Evolutionary conservation across 805 yeast species (phyloP).

Genomic region (Sungouiella thailandica): DNA sequence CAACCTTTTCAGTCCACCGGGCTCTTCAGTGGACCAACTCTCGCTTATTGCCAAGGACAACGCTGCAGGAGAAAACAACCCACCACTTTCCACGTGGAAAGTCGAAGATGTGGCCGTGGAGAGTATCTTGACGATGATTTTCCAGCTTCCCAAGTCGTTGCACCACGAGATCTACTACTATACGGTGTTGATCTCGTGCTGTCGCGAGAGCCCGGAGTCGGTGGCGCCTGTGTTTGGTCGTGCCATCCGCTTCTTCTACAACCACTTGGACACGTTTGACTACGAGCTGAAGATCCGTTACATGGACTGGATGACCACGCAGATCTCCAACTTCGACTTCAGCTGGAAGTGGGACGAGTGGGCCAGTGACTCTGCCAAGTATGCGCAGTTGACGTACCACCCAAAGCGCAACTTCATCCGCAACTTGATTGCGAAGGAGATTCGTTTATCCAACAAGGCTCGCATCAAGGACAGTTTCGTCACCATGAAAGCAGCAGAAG

Average conservation of each 20-base stretch:
- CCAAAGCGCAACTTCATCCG: constrained; percentile 71
- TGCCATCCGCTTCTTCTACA: constrained; percentile 74
- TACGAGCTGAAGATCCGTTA: constrained; percentile 66
- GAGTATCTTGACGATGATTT: constrained; percentile 69
- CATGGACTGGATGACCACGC: constrained; percentile 89
- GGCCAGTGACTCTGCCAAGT: constrained; percentile 54
- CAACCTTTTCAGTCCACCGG: constrained; percentile 50
- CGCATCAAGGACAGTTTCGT: constrained; percentile 66
- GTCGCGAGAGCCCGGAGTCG: constrained; percentile 64
- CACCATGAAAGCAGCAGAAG: constrained; percentile 22
- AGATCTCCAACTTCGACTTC: constrained; percentile 87
- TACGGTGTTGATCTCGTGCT: constrained; percentile 79
- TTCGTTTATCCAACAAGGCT: constrained; percentile 71
- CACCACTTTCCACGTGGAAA: constrained; percentile 71
- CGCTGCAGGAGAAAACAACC: constrained; percentile 33
- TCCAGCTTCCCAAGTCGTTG: constrained; percentile 64
- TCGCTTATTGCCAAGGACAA: constrained; percentile 36
- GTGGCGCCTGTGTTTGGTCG: constrained; percentile 95
- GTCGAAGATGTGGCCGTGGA: constrained; percentile 88
- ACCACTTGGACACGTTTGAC: constrained; percentile 62
- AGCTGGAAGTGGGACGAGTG: constrained; percentile 99
- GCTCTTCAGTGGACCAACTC: constrained; percentile 72
- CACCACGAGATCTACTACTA: constrained; percentile 76
- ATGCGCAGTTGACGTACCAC: constrained; percentile 48
- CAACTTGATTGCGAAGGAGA: constrained; percentile 78